Evolutionary conservation across 495 filamentous ascomycete species (phyloP), one percentile per base, ranked within the genome.

Genomic region (Pseudoneurospora amorphoporcata): DNA sequence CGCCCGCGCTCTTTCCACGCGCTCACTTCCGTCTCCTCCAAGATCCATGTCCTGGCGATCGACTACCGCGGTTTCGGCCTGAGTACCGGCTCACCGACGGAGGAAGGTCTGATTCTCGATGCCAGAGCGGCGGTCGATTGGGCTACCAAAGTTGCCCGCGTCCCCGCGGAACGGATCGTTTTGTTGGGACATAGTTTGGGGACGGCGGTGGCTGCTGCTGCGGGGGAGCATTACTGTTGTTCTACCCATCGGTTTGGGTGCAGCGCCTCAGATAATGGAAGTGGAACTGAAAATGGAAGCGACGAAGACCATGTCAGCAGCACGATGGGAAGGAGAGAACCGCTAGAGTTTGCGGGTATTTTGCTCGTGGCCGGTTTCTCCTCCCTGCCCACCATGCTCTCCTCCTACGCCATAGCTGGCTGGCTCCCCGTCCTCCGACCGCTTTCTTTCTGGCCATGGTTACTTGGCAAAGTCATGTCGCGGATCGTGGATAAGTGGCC

Each of bases 11-110:
- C 87, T 72, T 92, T 91, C 78, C 90, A 89, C 65, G 83, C 87
- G 39, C 78, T 92, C 10, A 88, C 89, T 5, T 84, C 87, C 65
- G 87, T 87, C 0, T 83, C 87, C 16, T 82, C 82, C 10, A 84
- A 84, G 43, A 65, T 65, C 53, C 90, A 92, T 71, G 84, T 92
- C 38, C 76, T 92, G 0, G 83, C 89, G 35, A 86, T 97, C 71
- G 94, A 97, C 84, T 98, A 98, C 81, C 91, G 95, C 38, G 95
- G 95, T 38, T 98, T 92, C 76, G 95, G 94, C 7, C 84, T 88
- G 38, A 94, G 91, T 23, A 92, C 91, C 16, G 94, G 95, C 37
- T 83, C 81, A 17, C 95, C 95, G 3, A 90, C 91, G 0, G 95
- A 99, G 81, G 79, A 85, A 35, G 95, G 95, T 2, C 83, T 99